phyloP scores from a whole-genome alignment of 768 basidiomycete genomes.

The Phlebiopsis flavidoalba region DNA sequence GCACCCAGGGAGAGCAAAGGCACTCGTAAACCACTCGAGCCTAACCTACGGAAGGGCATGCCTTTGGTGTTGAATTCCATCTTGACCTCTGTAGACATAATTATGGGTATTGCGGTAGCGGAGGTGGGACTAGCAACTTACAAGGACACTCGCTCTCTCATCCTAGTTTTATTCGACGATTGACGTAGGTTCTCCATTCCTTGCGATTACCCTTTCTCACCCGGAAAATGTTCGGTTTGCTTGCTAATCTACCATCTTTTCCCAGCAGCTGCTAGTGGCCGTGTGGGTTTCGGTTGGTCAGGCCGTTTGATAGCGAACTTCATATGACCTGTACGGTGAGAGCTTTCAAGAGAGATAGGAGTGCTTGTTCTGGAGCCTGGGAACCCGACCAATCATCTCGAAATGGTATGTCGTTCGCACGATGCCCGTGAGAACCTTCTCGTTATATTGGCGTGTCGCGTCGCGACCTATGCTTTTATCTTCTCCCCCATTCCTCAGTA shows the following conservation, averaged over 20 bases:
- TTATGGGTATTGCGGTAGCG: neutral
- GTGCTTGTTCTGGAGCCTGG: no score
- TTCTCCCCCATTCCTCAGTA: neutral
- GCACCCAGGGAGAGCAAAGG: conserved; percentile 65
- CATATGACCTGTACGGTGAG: neutral
- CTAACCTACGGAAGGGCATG: conserved; percentile 55
- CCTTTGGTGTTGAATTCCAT: conserved; percentile 40
- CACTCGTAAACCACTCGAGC: conserved; percentile 57
- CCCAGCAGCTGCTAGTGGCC: neutral
- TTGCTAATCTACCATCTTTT: neutral
- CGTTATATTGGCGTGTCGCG: neutral
- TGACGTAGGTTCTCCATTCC: neutral
- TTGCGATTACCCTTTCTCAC: neutral
- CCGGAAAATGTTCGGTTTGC: neutral
- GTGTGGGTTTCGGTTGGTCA: neutral
- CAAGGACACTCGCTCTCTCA: neutral
- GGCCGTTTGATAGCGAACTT: neutral
- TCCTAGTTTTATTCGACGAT: neutral
- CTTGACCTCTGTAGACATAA: conserved; percentile 2
- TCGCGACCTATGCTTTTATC: neutral
- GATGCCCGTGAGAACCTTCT: neutral
- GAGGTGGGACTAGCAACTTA: neutral
- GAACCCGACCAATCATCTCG: neutral
- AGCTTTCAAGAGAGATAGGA: neutral
- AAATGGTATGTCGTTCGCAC: neutral